Evolutionary conservation across 805 yeast genomes (phyloP), one percentile per base, ranked within the genome.

Genomic region (Yamadazyma paraphyllophila): DNA sequence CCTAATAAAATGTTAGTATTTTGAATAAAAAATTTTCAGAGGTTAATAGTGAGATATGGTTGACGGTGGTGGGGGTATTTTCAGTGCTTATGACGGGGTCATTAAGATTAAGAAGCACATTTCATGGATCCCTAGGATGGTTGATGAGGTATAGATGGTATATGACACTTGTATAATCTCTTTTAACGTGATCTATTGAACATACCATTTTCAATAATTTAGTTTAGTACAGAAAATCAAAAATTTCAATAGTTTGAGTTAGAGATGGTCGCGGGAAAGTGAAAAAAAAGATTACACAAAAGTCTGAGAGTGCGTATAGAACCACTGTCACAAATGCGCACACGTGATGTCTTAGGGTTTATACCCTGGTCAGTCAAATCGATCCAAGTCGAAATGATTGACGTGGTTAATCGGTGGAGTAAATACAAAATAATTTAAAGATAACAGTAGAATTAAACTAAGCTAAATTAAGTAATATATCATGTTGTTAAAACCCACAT

Each of bases 1-100:
- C 90, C 94, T 83, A 57, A 37, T 42, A 30, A 9, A 4, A 11
- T 24, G 47, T 44, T 44, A 44, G 43, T 44, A 44, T 37, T n/a
- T 5, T 15, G 12, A 9, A 15, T 39, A 30, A 39, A 29, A 39
- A 29, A 39, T 39, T 39, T 37, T 37, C 40, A 37, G n/a, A 24
- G 24, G 15, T 13, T 31, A 10, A 31, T 31, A 31, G 34, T 31
- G 13, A 31, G 9, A 31, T 31, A 31, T 31, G 24, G 24, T 20
- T 20, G 24, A 20, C 24, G 24, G 24, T 6, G 24, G 24, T 20
- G 24, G 24, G 24, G 3, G 24, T 6, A 20, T 20, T 20, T 20
- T 20, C 24, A 20, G 24, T 20, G 3, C 24, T 4, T 20, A 20
- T 20, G 24, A 6, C 6, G 24, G 6, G 24, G 24, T 20, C 3